Base-by-base conservation (phyloP, 495 filamentous ascomycete species). In the Hypoxylon lienhwacheense region DNA sequence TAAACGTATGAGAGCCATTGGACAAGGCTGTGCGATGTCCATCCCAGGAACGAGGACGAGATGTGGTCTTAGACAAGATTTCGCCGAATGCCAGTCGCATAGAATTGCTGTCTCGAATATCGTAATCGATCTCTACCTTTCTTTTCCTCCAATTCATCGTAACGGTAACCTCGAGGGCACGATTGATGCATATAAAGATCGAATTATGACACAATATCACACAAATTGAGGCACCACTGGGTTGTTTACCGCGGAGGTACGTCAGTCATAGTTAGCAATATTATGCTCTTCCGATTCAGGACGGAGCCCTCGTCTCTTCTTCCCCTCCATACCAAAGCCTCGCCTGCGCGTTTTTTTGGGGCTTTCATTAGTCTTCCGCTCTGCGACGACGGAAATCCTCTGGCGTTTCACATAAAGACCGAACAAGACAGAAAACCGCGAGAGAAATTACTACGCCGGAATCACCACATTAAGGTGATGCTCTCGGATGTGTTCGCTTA, bases 351-450 rank as follows among this genome's bases (percentile, higher is more conserved):
- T 39, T 19, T 48, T n/a, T n/a, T n/a, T n/a, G n/a, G n/a, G n/a
- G n/a, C n/a, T 26, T 33, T 24, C 15, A 7, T 25, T 19, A 26
- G 6, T 42, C 6, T 51, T 10, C 21, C 29, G 36, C 28, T 28
- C 20, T 25, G 29, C 10, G 51, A 32, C 25, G 5, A 4, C 5
- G 21, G 25, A 7, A 46, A 26, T 37, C 40, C 33, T 33, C 17
- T 20, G 16, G 22, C 15, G 45, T 54, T 49, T 41, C 56, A 60
- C 50, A 24, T 46, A 16, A 7, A 34, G 20, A 11, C 34, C 26
- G 7, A 16, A 33, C 12, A 7, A 20, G 20, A 34, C 12, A 44
- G 14, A 42, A 16, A 44, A 12, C 21, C 16, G 44, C 35, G 29
- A 48, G 35, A 43, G 35, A 8, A 48, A 34, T 47, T 21, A 36